These are phyloP conservation scores for Tetracentron sinense DNA, from an alignment of 164 flowering plant genomes.

Conservation along the genomic window DNA sequence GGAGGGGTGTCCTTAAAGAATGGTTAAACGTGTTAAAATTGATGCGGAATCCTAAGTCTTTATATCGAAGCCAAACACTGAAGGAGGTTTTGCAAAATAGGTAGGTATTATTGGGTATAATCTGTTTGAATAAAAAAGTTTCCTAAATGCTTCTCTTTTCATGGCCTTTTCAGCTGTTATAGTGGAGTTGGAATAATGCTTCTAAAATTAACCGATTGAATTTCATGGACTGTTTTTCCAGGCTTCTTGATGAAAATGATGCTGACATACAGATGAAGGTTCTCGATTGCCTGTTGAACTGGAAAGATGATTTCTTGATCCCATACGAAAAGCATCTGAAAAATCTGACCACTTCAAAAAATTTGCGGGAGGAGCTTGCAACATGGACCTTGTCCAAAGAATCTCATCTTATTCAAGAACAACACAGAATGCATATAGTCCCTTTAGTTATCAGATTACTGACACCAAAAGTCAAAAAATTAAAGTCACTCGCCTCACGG, in stretches of 20 bases:
- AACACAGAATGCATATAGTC: constrained; percentile 56
- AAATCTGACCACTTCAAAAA: constrained; percentile 60
- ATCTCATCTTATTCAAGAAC: constrained; percentile 50
- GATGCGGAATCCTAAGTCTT: constrained; percentile 61
- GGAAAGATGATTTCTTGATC: constrained; percentile 67
- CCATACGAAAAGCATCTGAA: constrained; percentile 71
- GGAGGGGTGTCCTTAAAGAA: constrained; percentile 76
- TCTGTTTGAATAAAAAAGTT: not conserved
- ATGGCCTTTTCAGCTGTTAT: not conserved
- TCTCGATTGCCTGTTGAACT: constrained; percentile 73
- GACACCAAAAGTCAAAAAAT: constrained; percentile 80
- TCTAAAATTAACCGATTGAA: constrained; percentile 2
- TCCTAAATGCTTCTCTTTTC: not conserved
- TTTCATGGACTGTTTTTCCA: constrained; percentile 23
- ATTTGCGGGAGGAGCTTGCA: constrained; percentile 73
- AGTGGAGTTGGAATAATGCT: constrained; percentile 6
- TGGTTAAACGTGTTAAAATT: constrained; percentile 73
- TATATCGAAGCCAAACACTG: constrained; percentile 43
- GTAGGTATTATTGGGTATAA: constrained; percentile 30
- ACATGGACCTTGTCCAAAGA: constrained; percentile 84
- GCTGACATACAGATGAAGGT: constrained; percentile 74
- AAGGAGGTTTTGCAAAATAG: constrained; percentile 70
- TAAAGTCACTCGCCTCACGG: constrained; percentile 59
- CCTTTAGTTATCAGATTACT: constrained; percentile 61
- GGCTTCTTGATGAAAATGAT: constrained; percentile 88